These are phyloP conservation scores for Debaryomyces tyrocola DNA, from an alignment of 805 yeast genomes.

Conservation along the genomic window DNA sequence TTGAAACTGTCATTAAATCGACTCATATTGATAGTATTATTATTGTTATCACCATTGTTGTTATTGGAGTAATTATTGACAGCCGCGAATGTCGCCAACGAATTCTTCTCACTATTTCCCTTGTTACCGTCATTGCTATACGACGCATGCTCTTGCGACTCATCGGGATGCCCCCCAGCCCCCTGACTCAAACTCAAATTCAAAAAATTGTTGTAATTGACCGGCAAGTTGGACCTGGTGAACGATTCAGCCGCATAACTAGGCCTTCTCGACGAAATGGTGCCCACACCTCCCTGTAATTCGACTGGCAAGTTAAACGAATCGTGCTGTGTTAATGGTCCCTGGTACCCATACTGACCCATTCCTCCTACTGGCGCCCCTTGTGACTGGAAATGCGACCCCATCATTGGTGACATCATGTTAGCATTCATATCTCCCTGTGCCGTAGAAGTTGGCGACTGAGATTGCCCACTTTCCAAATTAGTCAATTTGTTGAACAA, in stretches of 20 bases:
- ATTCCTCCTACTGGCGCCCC: background rate
- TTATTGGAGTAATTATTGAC: constrained; percentile 25
- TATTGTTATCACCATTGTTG: constrained; percentile 13
- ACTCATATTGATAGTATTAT: constrained; percentile 16
- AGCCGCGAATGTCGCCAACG: constrained; percentile 28
- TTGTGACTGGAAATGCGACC: background rate
- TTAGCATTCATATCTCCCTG: background rate
- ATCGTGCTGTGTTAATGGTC: constrained; percentile 16
- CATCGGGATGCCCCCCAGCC: background rate
- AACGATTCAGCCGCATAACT: constrained; percentile 69
- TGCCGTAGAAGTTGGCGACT: background rate
- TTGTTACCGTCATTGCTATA: background rate
- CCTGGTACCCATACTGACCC: background rate
- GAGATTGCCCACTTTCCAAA: constrained; percentile 11
- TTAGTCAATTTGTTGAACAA: constrained; percentile 23
- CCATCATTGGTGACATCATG: background rate
- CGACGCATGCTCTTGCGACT: background rate
- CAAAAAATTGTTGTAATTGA: constrained; percentile 1
- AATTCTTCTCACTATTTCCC: constrained; percentile 8
- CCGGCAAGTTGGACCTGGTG: constrained; percentile 32
- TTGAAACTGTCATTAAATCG: constrained; percentile 31
- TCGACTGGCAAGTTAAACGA: constrained; percentile 54
- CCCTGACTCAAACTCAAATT: background rate
- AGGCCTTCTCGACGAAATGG: constrained; percentile 68
- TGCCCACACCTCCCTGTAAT: constrained; percentile 64